Base-by-base conservation (phyloP, 495 filamentous ascomycete species). In the Delitschia confertaspora region DNA sequence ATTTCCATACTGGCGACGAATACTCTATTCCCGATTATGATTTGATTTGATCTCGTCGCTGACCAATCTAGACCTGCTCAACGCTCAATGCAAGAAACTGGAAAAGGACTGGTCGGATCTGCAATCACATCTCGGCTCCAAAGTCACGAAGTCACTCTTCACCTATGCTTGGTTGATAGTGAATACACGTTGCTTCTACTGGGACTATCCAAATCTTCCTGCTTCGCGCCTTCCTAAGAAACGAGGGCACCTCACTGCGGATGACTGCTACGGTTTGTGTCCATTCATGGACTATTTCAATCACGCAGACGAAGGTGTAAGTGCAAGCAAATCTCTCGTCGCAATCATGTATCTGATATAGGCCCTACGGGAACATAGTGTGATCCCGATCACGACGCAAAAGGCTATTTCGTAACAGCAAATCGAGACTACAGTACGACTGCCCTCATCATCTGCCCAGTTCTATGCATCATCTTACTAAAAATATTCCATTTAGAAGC, bases 241-340 rank as follows among this genome's bases (percentile, higher is more conserved):
- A 10, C 71, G 75, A 0, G 56, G 65, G 20, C 62, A 68, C 19
- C 65, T 61, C 1, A 55, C 40, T 8, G 51, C 49, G n/a, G 81
- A 84, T 55, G 82, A 91, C 60, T 74, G 76, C 35, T 83, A 93
- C 78, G 82, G 77, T 0, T 62, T 95, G 49, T 74, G 83, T 61
- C 88, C 88, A 1, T 86, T 93, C 46, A 78, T 85, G 2, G 88
- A 95, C 65, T 80, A 88, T 44, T 86, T 93, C 64, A 94, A 95
- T 58, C 88, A 91, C 60, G 65, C 69, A 1, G 75, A 81, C 51
- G 61, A 61, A 2, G 77, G 71, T 8, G 56, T 55, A 33, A 55
- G 62, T 61, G 57, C 38, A 58, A 2, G 9, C 42, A 11, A 42
- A 34, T 40, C 37, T 20, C n/a, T n/a, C n/a, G n/a, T n/a, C 26